Percentiles rank a stretch among this genome's conserved stretches.
These are phyloP conservation scores for Pythium guiyangense DNA, from an alignment of 352 stramenopile genomes.

Conservation along the genomic window DNA sequence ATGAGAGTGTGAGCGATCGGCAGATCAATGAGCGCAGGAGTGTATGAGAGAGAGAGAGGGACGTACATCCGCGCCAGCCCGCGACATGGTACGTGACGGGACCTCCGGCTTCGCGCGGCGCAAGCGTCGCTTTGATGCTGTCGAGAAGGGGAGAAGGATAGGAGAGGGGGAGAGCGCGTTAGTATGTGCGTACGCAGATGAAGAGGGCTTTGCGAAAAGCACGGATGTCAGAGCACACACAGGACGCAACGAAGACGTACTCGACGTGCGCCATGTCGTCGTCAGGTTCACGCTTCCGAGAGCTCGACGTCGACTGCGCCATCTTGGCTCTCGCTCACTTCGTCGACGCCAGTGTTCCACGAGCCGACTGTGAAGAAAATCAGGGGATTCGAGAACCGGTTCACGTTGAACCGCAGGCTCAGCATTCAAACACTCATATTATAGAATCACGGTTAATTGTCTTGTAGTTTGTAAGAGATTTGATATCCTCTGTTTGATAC, in stretches of 20 bases:
- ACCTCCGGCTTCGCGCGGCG: constrained; percentile 12
- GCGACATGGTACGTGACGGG: constrained; percentile 58
- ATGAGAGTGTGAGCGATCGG: neutral
- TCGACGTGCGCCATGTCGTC: constrained; percentile 45
- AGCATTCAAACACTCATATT: no score
- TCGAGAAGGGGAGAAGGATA: neutral
- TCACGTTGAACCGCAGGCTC: no score
- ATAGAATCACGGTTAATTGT: no score
- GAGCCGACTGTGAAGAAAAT: no score
- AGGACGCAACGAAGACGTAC: constrained; percentile 24
- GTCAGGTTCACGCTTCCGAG: constrained; percentile 20
- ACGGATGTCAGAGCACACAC: neutral
- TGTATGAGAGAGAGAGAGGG: neutral
- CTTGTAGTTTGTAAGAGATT: no score
- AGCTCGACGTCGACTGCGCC: constrained; percentile 10
- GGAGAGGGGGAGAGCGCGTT: neutral
- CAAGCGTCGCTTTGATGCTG: constrained; percentile 42
- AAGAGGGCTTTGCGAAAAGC: no score
- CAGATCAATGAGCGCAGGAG: neutral
- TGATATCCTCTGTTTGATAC: no score
- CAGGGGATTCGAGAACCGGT: no score
- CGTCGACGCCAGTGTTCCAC: no score
- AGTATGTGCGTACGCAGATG: neutral
- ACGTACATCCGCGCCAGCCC: constrained; percentile 63
- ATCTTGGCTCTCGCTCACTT: neutral